Percentiles rank a stretch among this genome's conserved stretches.
These are phyloP conservation scores for Poterioochromonas sp. DNA, from an alignment of 352 stramenopile genomes.

Conservation along the genomic window DNA sequence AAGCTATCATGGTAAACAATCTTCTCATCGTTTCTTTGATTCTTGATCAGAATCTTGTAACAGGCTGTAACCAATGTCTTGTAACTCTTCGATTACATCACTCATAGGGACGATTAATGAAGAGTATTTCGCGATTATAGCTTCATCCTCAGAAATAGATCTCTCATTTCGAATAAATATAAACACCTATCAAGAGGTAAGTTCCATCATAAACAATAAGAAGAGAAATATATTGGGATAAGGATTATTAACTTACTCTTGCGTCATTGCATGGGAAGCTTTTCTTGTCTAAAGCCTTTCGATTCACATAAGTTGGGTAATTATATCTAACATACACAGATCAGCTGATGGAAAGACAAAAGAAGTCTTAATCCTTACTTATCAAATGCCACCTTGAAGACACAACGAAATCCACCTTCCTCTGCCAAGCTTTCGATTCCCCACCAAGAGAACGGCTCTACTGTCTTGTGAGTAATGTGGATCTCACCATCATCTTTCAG, in stretches of 20 bases:
- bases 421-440: conserved; percentile 59
- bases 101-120: too few relatives aligned
- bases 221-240: not conserved
- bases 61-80: too few relatives aligned
- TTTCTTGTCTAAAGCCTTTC: conserved; percentile 86
- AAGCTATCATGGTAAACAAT: not conserved
- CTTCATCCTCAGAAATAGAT: too few relatives aligned
- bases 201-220: not conserved
- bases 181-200: not conserved
- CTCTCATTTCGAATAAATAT: not conserved
- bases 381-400: conserved; percentile 79
- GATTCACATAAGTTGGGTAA: conserved; percentile 82
- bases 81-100: too few relatives aligned
- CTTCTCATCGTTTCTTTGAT: too few relatives aligned
- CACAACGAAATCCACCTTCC: conserved; percentile 50
- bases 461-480: conserved; percentile 91
- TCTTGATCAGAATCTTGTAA: too few relatives aligned
- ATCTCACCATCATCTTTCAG: conserved; percentile 60
- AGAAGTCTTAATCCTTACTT: not conserved
- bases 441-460: conserved; percentile 74
- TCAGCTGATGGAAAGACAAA: not conserved
- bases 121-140: too few relatives aligned
- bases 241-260: conserved; percentile 46
- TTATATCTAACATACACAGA: conserved; percentile 52
- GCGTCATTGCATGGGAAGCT: conserved; percentile 92